Base-by-base conservation (phyloP, 352 stramenopile species). In the Pythium graminicola region DNA sequence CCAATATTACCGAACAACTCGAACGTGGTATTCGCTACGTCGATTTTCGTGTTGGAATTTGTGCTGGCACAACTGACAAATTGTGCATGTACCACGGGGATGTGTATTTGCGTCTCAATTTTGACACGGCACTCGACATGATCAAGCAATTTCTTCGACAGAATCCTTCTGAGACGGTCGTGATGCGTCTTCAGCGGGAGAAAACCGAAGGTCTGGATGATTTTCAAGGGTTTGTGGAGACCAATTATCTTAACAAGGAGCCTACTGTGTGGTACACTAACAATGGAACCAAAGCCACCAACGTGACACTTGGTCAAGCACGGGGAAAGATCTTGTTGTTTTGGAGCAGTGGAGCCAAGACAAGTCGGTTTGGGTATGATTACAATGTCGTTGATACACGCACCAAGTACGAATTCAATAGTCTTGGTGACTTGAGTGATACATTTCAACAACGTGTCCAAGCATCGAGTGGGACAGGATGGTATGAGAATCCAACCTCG, bases 401-500 rank as follows among this genome's bases (percentile, higher is more conserved):
- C 6, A 10, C 1, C 6, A 29, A 36, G 6, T 57, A 24, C 13
- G 50, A 57, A 24, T 57, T 57, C 23, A 26, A 41, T 9, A 44
- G 32, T 22, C 26, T 47, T 3, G 17, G 41, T 8, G 40, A 49
- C 19, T n/a, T 57, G n/a, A 42, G 20, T 9, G 27, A 33, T 41
- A 23, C 5, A 3, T 57, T 43, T 9, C 8, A 49, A 22, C 23
- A 50, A 17, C 50, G 50, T 14, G 39, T 19, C 4, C 35, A 47
- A 17, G 36, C 27, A 10, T 38, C 38, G 3, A 20, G 6, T 4
- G 16, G 29, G 0, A 7, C 17, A 0, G 50, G 50, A 4, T 57
- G 50, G 50, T 57, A 23, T 23, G 50, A 57, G 50, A 57, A 57
- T 31, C 50, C 50, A 14, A 50, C 50, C 16, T 57, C 50, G 8